Percentiles rank a stretch among this genome's conserved stretches.
phyloP scores from a whole-genome alignment of 2,329 filamentous ascomycete species.

The Xylaria multiplex region DNA sequence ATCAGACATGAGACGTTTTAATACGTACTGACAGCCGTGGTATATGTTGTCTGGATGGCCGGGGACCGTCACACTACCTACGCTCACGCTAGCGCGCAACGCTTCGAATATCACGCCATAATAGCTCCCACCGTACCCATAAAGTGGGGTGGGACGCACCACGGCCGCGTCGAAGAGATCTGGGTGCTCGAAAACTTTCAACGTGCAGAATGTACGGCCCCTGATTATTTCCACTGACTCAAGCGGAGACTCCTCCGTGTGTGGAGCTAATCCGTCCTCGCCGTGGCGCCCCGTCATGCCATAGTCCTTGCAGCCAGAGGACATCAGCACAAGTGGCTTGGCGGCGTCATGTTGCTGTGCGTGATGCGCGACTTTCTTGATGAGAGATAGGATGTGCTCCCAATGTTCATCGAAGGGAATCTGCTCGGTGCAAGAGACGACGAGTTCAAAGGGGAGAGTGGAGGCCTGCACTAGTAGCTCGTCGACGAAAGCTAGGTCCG shows the following conservation, averaged over 20 bases:
- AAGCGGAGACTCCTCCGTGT: slow-evolving; percentile 56
- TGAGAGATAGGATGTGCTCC: slow-evolving; percentile 49
- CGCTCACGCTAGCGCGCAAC: slow-evolving; percentile 24
- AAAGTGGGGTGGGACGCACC: slow-evolving; percentile 59
- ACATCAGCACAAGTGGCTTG: slow-evolving; percentile 56
- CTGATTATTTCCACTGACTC: slow-evolving; percentile 45
- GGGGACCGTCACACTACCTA: slow-evolving; percentile 46
- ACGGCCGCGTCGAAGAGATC: slow-evolving; percentile 56
- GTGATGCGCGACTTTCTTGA: slow-evolving; percentile 49
- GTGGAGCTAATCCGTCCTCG: slow-evolving; percentile 51
- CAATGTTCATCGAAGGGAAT: slow-evolving; percentile 54
- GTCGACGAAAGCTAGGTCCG: slow-evolving; percentile 42
- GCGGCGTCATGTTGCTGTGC: slow-evolving; percentile 49
- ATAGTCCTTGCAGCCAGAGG: slow-evolving; percentile 63
- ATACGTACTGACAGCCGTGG: slow-evolving; percentile 54
- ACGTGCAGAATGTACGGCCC: slow-evolving; percentile 49
- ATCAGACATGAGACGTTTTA: no score
- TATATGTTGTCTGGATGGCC: slow-evolving; percentile 53
- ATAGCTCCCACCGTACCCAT: slow-evolving; percentile 57
- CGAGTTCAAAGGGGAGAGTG: slow-evolving; percentile 53
- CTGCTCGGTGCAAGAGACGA: slow-evolving; percentile 57
- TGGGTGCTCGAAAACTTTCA: slow-evolving; percentile 52
- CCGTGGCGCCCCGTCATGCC: slow-evolving; percentile 51
- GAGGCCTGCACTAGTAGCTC: slow-evolving; percentile 39
- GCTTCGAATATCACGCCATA: slow-evolving; percentile 54